Evolutionary conservation across 2,329 filamentous ascomycete genomes (phyloP).

Genomic region (Teratosphaeria epicoccoides): DNA sequence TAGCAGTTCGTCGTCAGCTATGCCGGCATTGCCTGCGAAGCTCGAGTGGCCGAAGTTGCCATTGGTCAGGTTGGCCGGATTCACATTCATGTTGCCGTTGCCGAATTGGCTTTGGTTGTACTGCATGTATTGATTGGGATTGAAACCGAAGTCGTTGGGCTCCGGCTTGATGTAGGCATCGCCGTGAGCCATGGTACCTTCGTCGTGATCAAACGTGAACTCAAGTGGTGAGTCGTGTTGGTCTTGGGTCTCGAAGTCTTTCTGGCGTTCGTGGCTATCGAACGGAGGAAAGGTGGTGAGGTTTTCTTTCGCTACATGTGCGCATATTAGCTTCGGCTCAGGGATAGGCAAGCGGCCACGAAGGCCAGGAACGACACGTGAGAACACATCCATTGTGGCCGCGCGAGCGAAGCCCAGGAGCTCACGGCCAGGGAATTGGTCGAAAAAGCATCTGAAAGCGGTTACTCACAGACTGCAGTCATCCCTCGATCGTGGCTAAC

Average conservation of each 20-base stretch:
- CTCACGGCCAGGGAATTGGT: neutral
- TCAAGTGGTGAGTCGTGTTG: slow-evolving; percentile 28
- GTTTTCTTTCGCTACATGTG: slow-evolving; percentile 5
- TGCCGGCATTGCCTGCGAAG: slow-evolving; percentile 68
- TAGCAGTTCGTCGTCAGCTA: slow-evolving; percentile 79
- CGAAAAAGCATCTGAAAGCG: slow-evolving; percentile 17
- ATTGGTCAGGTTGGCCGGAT: slow-evolving; percentile 78
- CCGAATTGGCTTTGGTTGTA: slow-evolving; percentile 16
- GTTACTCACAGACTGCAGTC: slow-evolving; percentile 20
- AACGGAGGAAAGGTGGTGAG: slow-evolving; percentile 25
- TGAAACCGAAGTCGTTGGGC: slow-evolving; percentile 51
- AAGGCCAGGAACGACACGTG: neutral
- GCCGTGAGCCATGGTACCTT: slow-evolving; percentile 41
- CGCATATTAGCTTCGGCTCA: slow-evolving; percentile 5
- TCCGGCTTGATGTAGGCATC: slow-evolving; percentile 54
- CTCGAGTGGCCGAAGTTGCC: slow-evolving; percentile 47
- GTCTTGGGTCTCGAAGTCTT: slow-evolving; percentile 5
- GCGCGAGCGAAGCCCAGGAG: neutral
- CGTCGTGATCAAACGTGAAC: slow-evolving; percentile 22
- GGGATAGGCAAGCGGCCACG: neutral
- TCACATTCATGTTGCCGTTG: slow-evolving; percentile 51
- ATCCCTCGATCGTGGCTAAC: slow-evolving; percentile 17
- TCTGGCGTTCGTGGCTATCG: slow-evolving; percentile 14
- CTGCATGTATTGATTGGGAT: slow-evolving; percentile 30
- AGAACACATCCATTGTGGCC: neutral